phyloP scores from a whole-genome alignment of 169 alveolate species.

The Plasmodium billcollinsi region DNA sequence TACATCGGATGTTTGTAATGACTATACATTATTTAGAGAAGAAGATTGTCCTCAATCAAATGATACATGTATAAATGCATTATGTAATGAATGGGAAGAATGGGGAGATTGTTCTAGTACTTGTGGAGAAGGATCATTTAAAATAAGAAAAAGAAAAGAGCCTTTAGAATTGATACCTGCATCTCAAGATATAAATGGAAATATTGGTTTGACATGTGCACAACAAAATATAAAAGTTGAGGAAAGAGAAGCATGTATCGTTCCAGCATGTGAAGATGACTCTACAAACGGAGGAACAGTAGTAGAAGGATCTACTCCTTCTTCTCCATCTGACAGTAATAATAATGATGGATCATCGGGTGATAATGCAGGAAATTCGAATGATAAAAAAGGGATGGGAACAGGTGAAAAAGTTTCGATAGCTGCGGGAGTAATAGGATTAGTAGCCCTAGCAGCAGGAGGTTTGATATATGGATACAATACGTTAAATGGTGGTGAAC shows the following conservation, averaged over 20 bases:
- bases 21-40: conserved; percentile 46
- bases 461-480: conserved; percentile 66
- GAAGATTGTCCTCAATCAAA: conserved; percentile 54
- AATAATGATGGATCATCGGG: not conserved
- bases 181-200: conserved; percentile 57
- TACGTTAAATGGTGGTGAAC: conserved; percentile 59
- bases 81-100: conserved; percentile 75
- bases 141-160: conserved; percentile 44
- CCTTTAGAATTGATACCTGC: conserved; percentile 66
- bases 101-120: conserved; percentile 74
- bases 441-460: conserved; percentile 45
- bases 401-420: conserved; percentile 65
- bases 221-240: conserved; percentile 57
- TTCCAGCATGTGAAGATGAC: conserved; percentile 26
- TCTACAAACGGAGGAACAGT: not conserved
- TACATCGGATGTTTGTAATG: conserved; percentile 40
- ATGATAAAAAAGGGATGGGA: conserved; percentile 28
- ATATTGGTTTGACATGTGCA: conserved; percentile 65
- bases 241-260: conserved; percentile 43
- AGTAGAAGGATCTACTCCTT: not conserved
- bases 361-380: not conserved
- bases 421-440: conserved; percentile 69
- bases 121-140: conserved; percentile 43
- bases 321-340: not conserved
- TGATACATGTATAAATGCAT: conserved; percentile 45